These are phyloP conservation scores for Aureobasidium sp. DNA, from an alignment of 2,329 filamentous ascomycete genomes.

Conservation along the genomic window DNA sequence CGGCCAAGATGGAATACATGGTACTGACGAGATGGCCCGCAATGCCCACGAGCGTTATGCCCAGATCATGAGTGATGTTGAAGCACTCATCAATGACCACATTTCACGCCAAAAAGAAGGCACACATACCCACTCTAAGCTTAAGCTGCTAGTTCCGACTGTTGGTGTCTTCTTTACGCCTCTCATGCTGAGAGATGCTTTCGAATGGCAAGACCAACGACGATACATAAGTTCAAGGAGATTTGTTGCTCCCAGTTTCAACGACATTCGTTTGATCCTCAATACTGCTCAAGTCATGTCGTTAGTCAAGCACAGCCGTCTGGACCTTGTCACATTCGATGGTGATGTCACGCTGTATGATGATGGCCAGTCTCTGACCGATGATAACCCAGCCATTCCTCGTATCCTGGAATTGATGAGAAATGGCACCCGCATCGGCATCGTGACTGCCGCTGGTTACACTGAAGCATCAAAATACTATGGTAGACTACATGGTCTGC, in stretches of 20 bases:
- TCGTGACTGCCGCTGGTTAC: conserved; percentile 95
- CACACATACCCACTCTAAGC: conserved; percentile 59
- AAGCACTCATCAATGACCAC: conserved; percentile 84
- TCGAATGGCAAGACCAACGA: conserved; percentile 78
- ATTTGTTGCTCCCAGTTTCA: conserved; percentile 94
- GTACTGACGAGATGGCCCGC: conserved; percentile 64
- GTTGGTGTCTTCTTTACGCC: conserved; percentile 92
- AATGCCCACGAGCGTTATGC: conserved; percentile 82
- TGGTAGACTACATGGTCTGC: conserved; percentile 72
- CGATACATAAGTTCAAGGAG: conserved; percentile 83
- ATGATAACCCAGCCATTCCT: conserved; percentile 67
- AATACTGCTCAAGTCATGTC: conserved; percentile 95
- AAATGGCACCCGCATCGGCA: conserved; percentile 76
- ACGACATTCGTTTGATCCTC: conserved; percentile 84
- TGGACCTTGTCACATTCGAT: conserved; percentile 90
- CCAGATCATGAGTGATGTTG: conserved; percentile 91
- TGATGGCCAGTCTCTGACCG: conserved; percentile 68
- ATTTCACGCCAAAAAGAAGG: conserved; percentile 61
- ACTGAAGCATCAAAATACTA: conserved; percentile 82
- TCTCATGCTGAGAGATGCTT: conserved; percentile 78
- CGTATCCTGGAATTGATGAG: conserved; percentile 61
- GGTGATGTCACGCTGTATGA: conserved; percentile 92
- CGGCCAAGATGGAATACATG: conserved; percentile 52
- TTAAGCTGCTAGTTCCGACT: conserved; percentile 83
- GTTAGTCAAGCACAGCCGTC: conserved; percentile 61